Percentiles rank a stretch among this genome's conserved stretches.
Conservation (phyloP, 2,329 filamentous ascomycete species). For the Furcasterigmium furcatum region DNA sequence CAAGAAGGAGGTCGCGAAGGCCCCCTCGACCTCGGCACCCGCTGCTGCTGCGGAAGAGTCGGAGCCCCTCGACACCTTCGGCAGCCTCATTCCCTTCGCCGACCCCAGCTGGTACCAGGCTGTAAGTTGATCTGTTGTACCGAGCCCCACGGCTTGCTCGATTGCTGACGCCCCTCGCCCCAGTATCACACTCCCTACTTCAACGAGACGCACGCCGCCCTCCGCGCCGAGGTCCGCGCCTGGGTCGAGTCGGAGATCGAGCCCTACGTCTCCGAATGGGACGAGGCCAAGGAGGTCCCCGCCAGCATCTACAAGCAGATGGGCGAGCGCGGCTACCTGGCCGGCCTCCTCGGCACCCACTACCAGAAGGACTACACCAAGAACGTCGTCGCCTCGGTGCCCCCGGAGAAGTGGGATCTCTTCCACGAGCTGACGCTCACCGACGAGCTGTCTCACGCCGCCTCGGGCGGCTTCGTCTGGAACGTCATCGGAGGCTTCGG, state of each 20-base stretch:
- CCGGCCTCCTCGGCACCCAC: conserved; percentile 82
- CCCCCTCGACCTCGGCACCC: conserved; percentile 30
- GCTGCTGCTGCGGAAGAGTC: conserved; percentile 45
- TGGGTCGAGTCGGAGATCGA: conserved; percentile 91
- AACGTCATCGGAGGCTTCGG: conserved; percentile 95
- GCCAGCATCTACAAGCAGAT: conserved; percentile 91
- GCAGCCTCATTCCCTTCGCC: conserved; percentile 83
- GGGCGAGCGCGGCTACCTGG: conserved; percentile 87
- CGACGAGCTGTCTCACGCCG: conserved; percentile 86
- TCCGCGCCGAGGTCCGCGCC: conserved; percentile 85
- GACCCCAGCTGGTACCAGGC: conserved; percentile 95
- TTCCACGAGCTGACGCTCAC: conserved; percentile 98
- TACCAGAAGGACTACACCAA: conserved; percentile 75
- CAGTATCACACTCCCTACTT: conserved; percentile 96
- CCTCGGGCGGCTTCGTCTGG: conserved; percentile 93
- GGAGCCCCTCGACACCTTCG: conserved; percentile 80
- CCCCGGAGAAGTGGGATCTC: conserved; percentile 89
- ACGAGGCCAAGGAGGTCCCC: conserved; percentile 89
- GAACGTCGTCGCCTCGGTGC: conserved; percentile 71
- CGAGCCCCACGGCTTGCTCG: no score
- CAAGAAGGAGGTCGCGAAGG: conserved; percentile 16
- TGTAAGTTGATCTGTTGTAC: conserved; percentile 52
- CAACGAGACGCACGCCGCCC: conserved; percentile 88
- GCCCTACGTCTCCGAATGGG: conserved; percentile 92
- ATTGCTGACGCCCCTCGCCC: background rate